phyloP scores from a whole-genome alignment of 2,329 filamentous ascomycete species.

The Ilyonectria destructans region DNA sequence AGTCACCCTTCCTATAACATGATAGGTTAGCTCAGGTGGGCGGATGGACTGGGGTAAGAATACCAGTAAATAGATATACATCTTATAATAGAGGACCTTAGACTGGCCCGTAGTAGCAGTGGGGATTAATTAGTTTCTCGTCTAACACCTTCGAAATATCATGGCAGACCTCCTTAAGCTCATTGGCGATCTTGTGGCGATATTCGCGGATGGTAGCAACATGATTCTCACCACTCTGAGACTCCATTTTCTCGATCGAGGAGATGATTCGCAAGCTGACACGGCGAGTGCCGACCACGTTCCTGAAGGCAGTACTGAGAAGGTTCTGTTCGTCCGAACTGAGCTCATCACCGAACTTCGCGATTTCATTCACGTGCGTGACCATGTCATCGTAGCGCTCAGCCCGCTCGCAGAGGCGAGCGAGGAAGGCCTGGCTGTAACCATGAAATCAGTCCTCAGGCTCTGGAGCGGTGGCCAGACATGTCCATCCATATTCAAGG shows the following conservation, averaged over 20 bases:
- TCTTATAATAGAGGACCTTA: constrained; percentile 99
- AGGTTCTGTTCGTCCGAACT: constrained; percentile 98
- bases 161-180: too few species aligned
- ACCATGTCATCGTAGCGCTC: constrained; percentile 99
- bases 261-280: too few species aligned
- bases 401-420: constrained; percentile 99
- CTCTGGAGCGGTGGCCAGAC: too few species aligned
- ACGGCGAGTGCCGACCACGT: too few species aligned
- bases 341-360: constrained; percentile 86
- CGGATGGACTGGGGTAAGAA: constrained; percentile 12
- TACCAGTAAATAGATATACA: constrained; percentile 73
- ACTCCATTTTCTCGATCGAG: too few species aligned
- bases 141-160: constrained; percentile 61
- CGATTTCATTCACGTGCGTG: constrained; percentile 99
- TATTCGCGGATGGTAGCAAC: too few species aligned
- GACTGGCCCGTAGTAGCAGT: constrained; percentile 97
- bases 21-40: constrained; percentile 15
- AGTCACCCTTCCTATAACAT: constrained; percentile 88
- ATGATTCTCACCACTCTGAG: too few species aligned
- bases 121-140: constrained; percentile 74
- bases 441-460: constrained; percentile 46
- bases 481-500: too few species aligned
- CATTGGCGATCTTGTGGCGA: too few species aligned
- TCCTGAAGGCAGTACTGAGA: too few species aligned
- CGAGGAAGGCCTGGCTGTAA: constrained; percentile 53